These are phyloP conservation scores for Sphagnum fallax DNA, from an alignment of 228 moss, liverwort and hornwort species.

Conservation along the genomic window DNA sequence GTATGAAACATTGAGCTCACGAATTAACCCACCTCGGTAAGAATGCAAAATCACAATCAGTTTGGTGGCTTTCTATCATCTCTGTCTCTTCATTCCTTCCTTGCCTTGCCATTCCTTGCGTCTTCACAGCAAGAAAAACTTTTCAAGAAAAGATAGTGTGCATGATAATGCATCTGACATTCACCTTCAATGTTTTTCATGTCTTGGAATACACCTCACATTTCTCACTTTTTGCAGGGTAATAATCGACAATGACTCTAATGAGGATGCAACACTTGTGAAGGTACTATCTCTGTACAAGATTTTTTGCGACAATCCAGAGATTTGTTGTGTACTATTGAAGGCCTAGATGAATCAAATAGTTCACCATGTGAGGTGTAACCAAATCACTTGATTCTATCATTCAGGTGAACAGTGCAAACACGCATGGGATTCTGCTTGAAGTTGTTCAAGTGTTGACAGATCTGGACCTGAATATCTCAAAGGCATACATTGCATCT, in stretches of 20 bases:
- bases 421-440: conserved; percentile 52
- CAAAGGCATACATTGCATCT: conserved; percentile 57
- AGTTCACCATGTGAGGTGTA: conserved; percentile 28
- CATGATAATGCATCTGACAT: background rate
- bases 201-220: background rate
- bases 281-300: conserved; percentile 22
- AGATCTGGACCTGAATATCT: conserved; percentile 47
- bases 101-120: background rate
- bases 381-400: background rate
- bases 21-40: conserved; percentile 35
- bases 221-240: conserved; percentile 21
- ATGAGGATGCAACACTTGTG: conserved; percentile 41
- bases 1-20: conserved; percentile 34
- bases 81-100: background rate
- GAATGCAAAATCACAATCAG: background rate
- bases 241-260: conserved; percentile 42
- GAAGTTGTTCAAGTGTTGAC: conserved; percentile 63
- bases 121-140: background rate
- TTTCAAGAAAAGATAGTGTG: background rate
- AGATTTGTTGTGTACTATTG: background rate
- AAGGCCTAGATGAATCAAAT: background rate
- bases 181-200: background rate
- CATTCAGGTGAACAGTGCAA: conserved; percentile 69
- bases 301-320: background rate
- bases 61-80: background rate